These are phyloP conservation scores for Neophaeococcomyces aloes DNA, from an alignment of 2,329 filamentous ascomycete genomes.

Conservation along the genomic window DNA sequence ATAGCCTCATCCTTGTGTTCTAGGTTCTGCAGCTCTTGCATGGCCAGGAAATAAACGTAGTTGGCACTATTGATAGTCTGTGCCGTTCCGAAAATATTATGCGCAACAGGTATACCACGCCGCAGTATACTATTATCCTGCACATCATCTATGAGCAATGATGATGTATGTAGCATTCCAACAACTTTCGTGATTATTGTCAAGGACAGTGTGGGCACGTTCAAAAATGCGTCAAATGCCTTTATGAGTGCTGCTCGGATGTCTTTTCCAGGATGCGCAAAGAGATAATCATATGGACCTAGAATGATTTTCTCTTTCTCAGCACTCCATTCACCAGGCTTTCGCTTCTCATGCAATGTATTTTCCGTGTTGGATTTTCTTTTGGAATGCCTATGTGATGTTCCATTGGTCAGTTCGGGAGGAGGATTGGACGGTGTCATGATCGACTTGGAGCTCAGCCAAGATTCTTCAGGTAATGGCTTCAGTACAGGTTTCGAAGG, in stretches of 20 bases:
- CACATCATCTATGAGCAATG: conserved; percentile 41
- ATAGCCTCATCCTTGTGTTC: conserved; percentile 30
- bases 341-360: neutral
- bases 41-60: conserved; percentile 38
- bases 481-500: conserved; percentile 35
- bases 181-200: conserved; percentile 35
- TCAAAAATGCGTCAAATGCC: conserved; percentile 36
- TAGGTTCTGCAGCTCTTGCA: conserved; percentile 33
- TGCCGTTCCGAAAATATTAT: conserved; percentile 40
- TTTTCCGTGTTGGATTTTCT: conserved; percentile 15
- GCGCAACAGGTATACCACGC: conserved; percentile 38
- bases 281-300: conserved; percentile 37
- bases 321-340: conserved; percentile 16
- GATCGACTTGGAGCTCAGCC: conserved; percentile 38
- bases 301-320: conserved; percentile 35
- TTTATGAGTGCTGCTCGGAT: conserved; percentile 35
- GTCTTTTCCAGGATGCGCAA: conserved; percentile 36
- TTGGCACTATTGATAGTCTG: conserved; percentile 45
- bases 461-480: conserved; percentile 52
- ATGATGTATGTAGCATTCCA: conserved; percentile 37
- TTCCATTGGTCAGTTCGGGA: conserved; percentile 11
- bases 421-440: conserved; percentile 15
- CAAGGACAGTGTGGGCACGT: conserved; percentile 32
- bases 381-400: conserved; percentile 18
- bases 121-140: conserved; percentile 40